These are phyloP conservation scores for Podospora bellae-mahoneyi DNA, from an alignment of 495 filamentous ascomycete genomes.

Conservation along the genomic window DNA sequence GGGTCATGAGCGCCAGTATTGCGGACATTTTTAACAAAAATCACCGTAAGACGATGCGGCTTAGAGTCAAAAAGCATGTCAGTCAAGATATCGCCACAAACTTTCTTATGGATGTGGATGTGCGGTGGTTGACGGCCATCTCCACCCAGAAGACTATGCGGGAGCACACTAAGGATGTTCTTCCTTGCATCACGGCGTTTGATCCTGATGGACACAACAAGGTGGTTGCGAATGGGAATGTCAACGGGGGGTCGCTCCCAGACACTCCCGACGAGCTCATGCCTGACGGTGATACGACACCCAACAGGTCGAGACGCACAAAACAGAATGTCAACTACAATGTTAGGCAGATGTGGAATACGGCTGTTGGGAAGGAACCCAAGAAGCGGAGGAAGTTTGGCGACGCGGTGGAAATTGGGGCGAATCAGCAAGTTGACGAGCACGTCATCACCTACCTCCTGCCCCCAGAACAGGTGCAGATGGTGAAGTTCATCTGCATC, in stretches of 20 bases:
- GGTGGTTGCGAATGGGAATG: slow-evolving; percentile 31
- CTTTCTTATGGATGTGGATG: slow-evolving; percentile 45
- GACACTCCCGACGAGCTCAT: slow-evolving; percentile 21
- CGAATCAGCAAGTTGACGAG: slow-evolving; percentile 26
- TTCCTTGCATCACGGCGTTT: slow-evolving; percentile 31
- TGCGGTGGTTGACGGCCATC: slow-evolving; percentile 41
- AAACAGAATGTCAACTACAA: slow-evolving; percentile 51
- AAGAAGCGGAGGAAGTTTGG: slow-evolving; percentile 40
- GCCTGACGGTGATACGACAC: slow-evolving; percentile 35
- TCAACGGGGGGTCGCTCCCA: slow-evolving; percentile 14
- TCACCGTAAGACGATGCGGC: slow-evolving; percentile 34
- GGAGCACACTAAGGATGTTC: slow-evolving; percentile 29
- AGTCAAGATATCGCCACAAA: slow-evolving; percentile 32
- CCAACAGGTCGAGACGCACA: slow-evolving; percentile 38
- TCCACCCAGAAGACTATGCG: slow-evolving; percentile 25
- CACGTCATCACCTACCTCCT: slow-evolving; percentile 44
- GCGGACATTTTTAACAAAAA: slow-evolving; percentile 37
- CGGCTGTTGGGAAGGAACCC: slow-evolving; percentile 44
- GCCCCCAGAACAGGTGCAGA: slow-evolving; percentile 42
- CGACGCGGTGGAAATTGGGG: slow-evolving; percentile 18
- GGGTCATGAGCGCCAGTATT: slow-evolving; percentile 41
- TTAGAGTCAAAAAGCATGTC: slow-evolving; percentile 38
- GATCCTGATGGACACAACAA: slow-evolving; percentile 29
- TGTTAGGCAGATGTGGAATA: slow-evolving; percentile 47
- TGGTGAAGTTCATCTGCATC: slow-evolving; percentile 43